Conservation (phyloP, 352 stramenopile genomes). For the Plasmopara muralis region DNA sequence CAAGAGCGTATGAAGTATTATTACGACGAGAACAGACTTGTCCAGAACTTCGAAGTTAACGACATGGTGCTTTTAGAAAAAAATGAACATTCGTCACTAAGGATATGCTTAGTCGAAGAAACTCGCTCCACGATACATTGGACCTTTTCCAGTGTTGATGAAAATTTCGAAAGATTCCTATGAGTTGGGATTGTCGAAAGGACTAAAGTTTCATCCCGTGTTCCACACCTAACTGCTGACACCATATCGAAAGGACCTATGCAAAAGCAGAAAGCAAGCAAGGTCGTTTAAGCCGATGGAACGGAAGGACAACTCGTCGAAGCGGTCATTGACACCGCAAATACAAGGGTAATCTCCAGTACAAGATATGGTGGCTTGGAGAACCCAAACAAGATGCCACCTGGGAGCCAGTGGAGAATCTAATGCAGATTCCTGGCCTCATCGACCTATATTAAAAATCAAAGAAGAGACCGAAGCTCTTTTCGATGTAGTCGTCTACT, state of each 20-base stretch:
- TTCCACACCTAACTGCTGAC: neutral
- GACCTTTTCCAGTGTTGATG: conserved; percentile 3
- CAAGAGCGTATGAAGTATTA: too few relatives aligned
- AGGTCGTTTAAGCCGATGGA: neutral
- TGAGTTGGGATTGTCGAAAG: neutral
- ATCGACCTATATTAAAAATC: neutral
- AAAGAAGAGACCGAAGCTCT: neutral
- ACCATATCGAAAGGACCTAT: neutral
- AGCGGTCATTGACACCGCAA: neutral
- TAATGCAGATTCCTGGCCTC: conserved; percentile 1
- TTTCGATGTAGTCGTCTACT: neutral
- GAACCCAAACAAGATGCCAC: neutral
- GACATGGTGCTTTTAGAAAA: conserved; percentile 12
- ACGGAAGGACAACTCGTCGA: neutral
- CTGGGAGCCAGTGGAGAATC: neutral
- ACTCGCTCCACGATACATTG: conserved; percentile 9
- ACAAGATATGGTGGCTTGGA: conserved; percentile 2
- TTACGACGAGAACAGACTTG: too few relatives aligned
- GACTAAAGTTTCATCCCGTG: conserved; percentile 3
- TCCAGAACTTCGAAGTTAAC: too few relatives aligned
- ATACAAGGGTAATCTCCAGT: neutral
- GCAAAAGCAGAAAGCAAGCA: neutral
- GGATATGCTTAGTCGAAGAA: neutral
- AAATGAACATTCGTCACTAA: neutral
- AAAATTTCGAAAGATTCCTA: conserved; percentile 4